A percentile compares a stretch with the other conserved stretches of the same genome.
These are phyloP conservation scores for Amylocarpus encephaloides DNA, from an alignment of 2,329 filamentous ascomycete genomes.

Conservation along the genomic window DNA sequence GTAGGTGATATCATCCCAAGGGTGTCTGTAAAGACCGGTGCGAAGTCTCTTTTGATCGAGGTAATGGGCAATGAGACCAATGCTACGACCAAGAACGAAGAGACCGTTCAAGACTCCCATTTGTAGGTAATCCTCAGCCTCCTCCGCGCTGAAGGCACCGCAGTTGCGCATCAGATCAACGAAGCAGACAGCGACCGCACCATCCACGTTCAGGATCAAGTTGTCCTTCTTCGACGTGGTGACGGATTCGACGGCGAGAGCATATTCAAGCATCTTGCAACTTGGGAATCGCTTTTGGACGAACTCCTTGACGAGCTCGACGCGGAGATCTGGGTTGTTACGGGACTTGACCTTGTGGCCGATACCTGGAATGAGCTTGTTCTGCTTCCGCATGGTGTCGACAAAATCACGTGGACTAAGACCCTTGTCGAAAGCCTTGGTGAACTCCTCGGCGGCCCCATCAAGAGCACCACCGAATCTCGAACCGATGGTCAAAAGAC, in stretches of 20 bases:
- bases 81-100: slow-evolving; percentile 93
- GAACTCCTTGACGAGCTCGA: slow-evolving; percentile 99
- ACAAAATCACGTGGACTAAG: slow-evolving; percentile 98
- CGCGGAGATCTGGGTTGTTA: slow-evolving; percentile 99
- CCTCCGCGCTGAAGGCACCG: slow-evolving; percentile 90
- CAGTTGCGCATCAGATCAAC: slow-evolving; percentile 97
- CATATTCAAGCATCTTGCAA: slow-evolving; percentile 98
- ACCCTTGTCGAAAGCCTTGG: slow-evolving; percentile 95
- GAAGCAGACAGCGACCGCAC: slow-evolving; percentile 97
- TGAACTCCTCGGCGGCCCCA: slow-evolving; percentile 97
- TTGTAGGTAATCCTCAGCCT: slow-evolving; percentile 96
- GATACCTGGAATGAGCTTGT: slow-evolving; percentile 99
- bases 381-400: slow-evolving; percentile 97
- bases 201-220: slow-evolving; percentile 98
- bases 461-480: slow-evolving; percentile 98
- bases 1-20: slow-evolving; percentile 98
- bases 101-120: slow-evolving; percentile 99
- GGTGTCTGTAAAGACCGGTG: slow-evolving; percentile 97
- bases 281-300: slow-evolving; percentile 95
- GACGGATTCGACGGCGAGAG: slow-evolving; percentile 93
- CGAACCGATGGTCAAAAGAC: slow-evolving; percentile 96
- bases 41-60: slow-evolving; percentile 99
- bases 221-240: slow-evolving; percentile 99
- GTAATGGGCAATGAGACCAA: slow-evolving; percentile 99
- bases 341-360: slow-evolving; percentile 99